Percentiles rank a stretch among this genome's conserved stretches.
phyloP scores from a whole-genome alignment of 2,329 filamentous ascomycete species.

The Dactylellina leptospora region DNA sequence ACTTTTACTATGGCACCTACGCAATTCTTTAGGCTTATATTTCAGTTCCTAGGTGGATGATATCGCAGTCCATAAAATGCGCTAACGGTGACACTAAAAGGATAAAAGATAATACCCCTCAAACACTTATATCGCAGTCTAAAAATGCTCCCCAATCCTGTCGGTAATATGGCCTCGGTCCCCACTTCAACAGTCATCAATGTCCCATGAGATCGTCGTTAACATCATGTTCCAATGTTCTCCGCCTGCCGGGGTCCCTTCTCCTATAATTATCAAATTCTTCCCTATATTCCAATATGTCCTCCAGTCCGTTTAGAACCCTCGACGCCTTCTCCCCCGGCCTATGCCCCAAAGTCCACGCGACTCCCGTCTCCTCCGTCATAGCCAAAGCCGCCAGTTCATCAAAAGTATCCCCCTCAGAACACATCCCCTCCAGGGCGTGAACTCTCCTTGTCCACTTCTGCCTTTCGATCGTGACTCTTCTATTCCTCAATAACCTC shows the following conservation, averaged over 20 bases:
- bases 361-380: constrained; percentile 53
- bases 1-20: no score
- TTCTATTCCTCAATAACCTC: constrained; percentile 52
- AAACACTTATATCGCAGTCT: no score
- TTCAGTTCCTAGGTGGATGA: no score
- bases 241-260: not conserved
- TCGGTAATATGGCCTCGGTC: not conserved
- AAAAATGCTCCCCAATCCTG: no score
- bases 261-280: constrained; percentile 22
- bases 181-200: not conserved
- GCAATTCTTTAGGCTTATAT: no score
- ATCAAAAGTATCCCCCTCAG: constrained; percentile 54
- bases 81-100: no score
- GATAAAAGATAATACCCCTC: no score
- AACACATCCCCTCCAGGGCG: constrained; percentile 53
- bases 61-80: no score
- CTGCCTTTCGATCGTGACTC: constrained; percentile 51
- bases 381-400: constrained; percentile 55
- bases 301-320: constrained; percentile 22
- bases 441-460: constrained; percentile 54
- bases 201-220: constrained; percentile 37
- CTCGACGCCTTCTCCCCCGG: constrained; percentile 17
- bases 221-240: constrained; percentile 24
- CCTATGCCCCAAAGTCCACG: constrained; percentile 45
- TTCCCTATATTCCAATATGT: constrained; percentile 9